phyloP scores from a whole-genome alignment of 305 asterid genomes.

The Fraxinus nigra region DNA sequence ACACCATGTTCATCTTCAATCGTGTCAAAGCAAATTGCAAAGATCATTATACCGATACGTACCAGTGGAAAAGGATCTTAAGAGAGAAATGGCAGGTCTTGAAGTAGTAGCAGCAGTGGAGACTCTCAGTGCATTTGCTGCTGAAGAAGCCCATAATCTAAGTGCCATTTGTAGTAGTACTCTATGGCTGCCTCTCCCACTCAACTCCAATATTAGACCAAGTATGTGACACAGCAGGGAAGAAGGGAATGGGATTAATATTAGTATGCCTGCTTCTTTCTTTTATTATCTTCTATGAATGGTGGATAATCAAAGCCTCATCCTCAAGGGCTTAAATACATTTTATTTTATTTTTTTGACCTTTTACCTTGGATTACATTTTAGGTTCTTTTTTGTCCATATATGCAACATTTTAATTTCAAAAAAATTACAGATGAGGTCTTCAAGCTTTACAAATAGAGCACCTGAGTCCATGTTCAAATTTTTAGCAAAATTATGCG shows the following conservation, averaged over 20 bases:
- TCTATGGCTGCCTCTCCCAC: not conserved
- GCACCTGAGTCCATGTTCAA: not conserved
- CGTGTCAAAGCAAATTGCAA: not conserved
- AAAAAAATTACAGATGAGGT: not conserved
- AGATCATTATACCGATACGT: not conserved
- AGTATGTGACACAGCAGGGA: slow-evolving; percentile 1
- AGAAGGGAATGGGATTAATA: slow-evolving; percentile 5
- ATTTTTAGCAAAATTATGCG: not conserved
- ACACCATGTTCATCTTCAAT: not conserved
- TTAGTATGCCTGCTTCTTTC: slow-evolving; percentile 8
- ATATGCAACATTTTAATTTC: not conserved
- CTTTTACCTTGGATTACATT: not conserved
- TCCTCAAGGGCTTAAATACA: slow-evolving; percentile 5
- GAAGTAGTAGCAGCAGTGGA: slow-evolving; percentile 42
- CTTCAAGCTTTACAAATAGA: not conserved
- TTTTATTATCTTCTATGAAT: slow-evolving; percentile 64
- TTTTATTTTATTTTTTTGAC: not conserved
- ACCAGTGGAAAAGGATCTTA: slow-evolving; percentile 86
- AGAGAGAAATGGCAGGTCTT: slow-evolving; percentile 58
- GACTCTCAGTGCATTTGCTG: slow-evolving; percentile 78
- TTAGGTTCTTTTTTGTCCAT: not conserved
- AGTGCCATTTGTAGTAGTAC: slow-evolving; percentile 49
- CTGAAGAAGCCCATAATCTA: slow-evolving; percentile 96
- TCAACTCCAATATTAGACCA: not conserved
- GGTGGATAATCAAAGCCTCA: slow-evolving; percentile 82